phyloP scores from a whole-genome alignment of 345 rosid species.

The Hibiscus tridactylites region DNA sequence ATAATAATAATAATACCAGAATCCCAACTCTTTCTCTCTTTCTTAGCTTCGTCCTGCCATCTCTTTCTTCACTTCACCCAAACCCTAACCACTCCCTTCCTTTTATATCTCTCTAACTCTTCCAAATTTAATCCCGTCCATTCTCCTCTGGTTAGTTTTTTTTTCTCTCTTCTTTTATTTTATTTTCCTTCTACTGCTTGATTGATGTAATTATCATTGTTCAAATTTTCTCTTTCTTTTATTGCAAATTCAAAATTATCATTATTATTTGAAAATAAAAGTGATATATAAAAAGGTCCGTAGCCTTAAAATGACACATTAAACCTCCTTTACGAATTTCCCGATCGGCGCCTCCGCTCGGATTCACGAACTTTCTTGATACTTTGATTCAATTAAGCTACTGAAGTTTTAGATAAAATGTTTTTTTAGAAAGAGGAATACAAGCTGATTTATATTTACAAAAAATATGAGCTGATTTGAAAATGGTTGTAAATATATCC shows the following conservation, averaged over 20 bases:
- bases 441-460: neutral
- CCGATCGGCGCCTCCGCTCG: too few relatives aligned
- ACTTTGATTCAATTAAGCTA: too few relatives aligned
- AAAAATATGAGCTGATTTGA: neutral
- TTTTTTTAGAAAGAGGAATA: neutral
- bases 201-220: neutral
- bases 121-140: constrained; percentile 23
- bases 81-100: constrained; percentile 23
- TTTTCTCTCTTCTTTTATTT: neutral
- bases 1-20: neutral
- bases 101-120: neutral
- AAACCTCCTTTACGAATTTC: too few relatives aligned
- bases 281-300: too few relatives aligned
- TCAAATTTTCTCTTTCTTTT: neutral
- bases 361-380: too few relatives aligned
- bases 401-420: neutral
- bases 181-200: neutral
- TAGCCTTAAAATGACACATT: too few relatives aligned
- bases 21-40: neutral
- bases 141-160: constrained; percentile 11
- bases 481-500: neutral
- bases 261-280: neutral
- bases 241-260: neutral
- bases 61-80: neutral
- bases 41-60: too few relatives aligned